Percentiles rank a stretch among this genome's conserved stretches.
phyloP scores from a whole-genome alignment of 2,329 filamentous ascomycete species.

The Pezicula rhizophila region DNA sequence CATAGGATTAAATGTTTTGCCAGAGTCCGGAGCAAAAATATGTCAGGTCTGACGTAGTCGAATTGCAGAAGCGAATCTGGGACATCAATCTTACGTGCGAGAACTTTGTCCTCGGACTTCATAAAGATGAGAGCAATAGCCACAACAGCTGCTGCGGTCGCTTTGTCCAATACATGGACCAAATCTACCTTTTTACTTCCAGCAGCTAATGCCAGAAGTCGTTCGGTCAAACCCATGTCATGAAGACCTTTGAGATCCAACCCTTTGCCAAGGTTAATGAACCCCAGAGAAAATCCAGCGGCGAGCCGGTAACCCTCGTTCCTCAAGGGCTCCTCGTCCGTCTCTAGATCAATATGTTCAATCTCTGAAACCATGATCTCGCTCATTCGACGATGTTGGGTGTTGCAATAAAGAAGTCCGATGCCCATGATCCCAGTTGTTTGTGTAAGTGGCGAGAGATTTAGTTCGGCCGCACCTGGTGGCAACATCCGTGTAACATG shows the following conservation, averaged over 20 bases:
- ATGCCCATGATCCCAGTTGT: constrained; percentile 97
- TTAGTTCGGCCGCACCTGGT: constrained; percentile 85
- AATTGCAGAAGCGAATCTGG: constrained; percentile 88
- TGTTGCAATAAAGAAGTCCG: constrained; percentile 86
- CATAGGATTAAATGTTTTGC: constrained; percentile 91
- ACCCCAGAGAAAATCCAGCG: constrained; percentile 85
- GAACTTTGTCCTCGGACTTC: constrained; percentile 84
- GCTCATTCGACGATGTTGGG: constrained; percentile 96
- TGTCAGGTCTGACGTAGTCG: constrained; percentile 90
- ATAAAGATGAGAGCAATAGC: constrained; percentile 90
- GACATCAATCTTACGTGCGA: constrained; percentile 88
- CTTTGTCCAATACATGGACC: constrained; percentile 88
- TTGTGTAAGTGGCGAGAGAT: constrained; percentile 86
- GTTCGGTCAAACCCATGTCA: constrained; percentile 89
- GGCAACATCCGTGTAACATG: constrained; percentile 95
- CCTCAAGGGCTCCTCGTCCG: constrained; percentile 78
- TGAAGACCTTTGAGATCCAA: constrained; percentile 81
- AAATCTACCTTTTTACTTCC: constrained; percentile 86
- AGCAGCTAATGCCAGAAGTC: constrained; percentile 78
- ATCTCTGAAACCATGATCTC: constrained; percentile 99
- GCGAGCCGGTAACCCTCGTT: constrained; percentile 96
- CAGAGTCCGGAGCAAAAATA: constrained; percentile 82
- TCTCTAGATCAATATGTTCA: constrained; percentile 71
- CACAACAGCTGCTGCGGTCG: constrained; percentile 87
- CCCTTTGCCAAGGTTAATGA: constrained; percentile 92